phyloP scores from a whole-genome alignment of 1,284 basidiomycete genomes.

The Ustilago sp. region DNA sequence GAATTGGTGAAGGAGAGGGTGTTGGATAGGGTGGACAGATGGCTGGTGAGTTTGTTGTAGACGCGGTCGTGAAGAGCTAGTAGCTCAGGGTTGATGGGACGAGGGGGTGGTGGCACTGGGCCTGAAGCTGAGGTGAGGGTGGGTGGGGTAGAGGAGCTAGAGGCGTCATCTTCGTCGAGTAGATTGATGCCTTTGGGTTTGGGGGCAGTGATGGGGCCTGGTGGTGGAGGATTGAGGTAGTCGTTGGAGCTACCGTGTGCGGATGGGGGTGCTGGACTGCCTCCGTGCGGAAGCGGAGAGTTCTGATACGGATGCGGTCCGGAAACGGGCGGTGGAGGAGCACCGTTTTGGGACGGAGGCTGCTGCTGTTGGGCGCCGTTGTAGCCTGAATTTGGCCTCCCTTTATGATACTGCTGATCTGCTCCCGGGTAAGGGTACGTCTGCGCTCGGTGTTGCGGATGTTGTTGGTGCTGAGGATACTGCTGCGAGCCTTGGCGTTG shows the following conservation, averaged over 20 bases:
- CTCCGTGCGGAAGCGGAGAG: background rate
- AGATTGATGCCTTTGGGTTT: conserved; percentile 38
- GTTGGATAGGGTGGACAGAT: conserved; percentile 77
- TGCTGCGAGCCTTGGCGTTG: conserved; percentile 14
- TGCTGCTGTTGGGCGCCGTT: conserved; percentile 8
- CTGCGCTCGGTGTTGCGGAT: conserved; percentile 26
- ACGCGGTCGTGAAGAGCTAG: conserved; percentile 85
- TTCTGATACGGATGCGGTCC: conserved; percentile 18
- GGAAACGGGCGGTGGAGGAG: conserved; percentile 10
- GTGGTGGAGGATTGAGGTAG: conserved; percentile 8
- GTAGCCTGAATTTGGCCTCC: conserved; percentile 1
- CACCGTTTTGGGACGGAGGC: conserved; percentile 6
- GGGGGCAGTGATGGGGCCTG: conserved; percentile 9
- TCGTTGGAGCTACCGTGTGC: conserved; percentile 6
- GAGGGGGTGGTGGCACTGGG: conserved; percentile 77
- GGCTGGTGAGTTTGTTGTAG: conserved; percentile 79
- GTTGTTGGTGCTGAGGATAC: conserved; percentile 15
- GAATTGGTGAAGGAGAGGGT: conserved; percentile 79
- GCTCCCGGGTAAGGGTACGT: conserved; percentile 24
- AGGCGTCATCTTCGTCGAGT: conserved; percentile 43
- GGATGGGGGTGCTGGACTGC: background rate
- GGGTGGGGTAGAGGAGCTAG: background rate
- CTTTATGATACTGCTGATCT: conserved; percentile 4
- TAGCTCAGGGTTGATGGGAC: conserved; percentile 82
- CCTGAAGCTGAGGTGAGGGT: background rate